Evolutionary conservation across 495 filamentous ascomycete genomes (phyloP).

Genomic region (Aspergillus kassunensis): DNA sequence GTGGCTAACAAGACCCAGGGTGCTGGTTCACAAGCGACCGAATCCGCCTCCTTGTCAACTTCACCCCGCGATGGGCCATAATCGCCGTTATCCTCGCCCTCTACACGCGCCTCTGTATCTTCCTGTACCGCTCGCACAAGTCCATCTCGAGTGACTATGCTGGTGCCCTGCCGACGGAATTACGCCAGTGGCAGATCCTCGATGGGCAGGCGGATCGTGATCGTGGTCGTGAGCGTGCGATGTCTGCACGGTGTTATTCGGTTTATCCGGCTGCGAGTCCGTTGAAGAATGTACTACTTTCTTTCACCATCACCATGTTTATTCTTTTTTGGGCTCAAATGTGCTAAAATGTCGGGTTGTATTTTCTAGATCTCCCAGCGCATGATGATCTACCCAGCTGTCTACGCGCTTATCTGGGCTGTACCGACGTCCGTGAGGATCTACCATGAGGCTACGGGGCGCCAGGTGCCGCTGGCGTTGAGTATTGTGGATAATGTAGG

Average conservation of each 20-base stretch:
- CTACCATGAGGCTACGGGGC: background rate
- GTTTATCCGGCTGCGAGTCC: background rate
- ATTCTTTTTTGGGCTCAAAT: no score
- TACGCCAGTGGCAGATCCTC: constrained; percentile 8
- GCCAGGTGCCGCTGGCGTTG: background rate
- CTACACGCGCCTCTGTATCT: constrained; percentile 9
- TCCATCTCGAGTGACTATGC: constrained; percentile 3
- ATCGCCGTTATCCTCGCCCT: constrained; percentile 5
- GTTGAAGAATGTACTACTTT: background rate
- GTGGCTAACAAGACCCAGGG: background rate
- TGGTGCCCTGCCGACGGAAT: background rate
- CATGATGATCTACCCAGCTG: constrained; percentile 10
- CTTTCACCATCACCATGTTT: no score
- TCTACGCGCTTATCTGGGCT: constrained; percentile 7
- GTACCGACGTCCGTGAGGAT: background rate
- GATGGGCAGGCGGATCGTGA: background rate
- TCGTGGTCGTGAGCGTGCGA: background rate
- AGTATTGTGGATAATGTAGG: constrained; percentile 7
- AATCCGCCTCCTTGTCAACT: constrained; percentile 2
- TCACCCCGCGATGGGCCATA: constrained; percentile 4
- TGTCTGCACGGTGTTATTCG: background rate
- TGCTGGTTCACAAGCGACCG: constrained; percentile 13
- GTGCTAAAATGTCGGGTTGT: no score
- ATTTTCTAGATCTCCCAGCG: background rate
- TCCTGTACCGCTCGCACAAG: constrained; percentile 7